These are phyloP conservation scores for Hemisphaericaspora subhashii DNA, from an alignment of 1,139 yeast genomes.

Conservation along the genomic window DNA sequence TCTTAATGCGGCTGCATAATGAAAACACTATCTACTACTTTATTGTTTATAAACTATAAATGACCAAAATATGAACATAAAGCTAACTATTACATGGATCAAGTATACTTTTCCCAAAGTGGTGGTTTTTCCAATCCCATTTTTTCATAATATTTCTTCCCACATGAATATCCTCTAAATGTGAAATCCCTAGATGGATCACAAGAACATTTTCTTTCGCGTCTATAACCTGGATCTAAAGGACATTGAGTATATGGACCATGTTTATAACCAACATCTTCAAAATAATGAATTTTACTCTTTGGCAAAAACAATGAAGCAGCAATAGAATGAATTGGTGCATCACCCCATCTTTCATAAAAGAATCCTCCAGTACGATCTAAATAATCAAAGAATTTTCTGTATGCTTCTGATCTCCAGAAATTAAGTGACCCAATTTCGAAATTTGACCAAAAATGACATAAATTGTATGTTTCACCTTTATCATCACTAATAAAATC, in stretches of 20 bases:
- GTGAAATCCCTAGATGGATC: slow-evolving; percentile 51
- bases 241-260: slow-evolving; percentile 65
- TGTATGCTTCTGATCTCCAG: slow-evolving; percentile 68
- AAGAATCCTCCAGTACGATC: slow-evolving; percentile 83
- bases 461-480: slow-evolving; percentile 67
- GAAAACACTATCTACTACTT: too few species aligned
- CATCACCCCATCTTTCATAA: slow-evolving; percentile 96
- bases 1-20: too few species aligned
- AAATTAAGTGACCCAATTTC: slow-evolving; percentile 77
- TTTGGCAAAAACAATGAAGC: slow-evolving; percentile 67
- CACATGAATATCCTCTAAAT: slow-evolving; percentile 56
- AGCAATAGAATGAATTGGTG: slow-evolving; percentile 84
- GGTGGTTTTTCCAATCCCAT: slow-evolving; percentile 44
- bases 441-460: slow-evolving; percentile 93
- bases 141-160: slow-evolving; percentile 48
- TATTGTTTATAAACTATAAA: too few species aligned
- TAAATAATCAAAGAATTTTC: slow-evolving; percentile 63
- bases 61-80: too few species aligned
- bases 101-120: slow-evolving; percentile 33
- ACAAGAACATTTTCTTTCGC: slow-evolving; percentile 50
- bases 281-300: slow-evolving; percentile 70
- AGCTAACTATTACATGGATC: background rate
- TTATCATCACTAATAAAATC: slow-evolving; percentile 56
- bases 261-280: slow-evolving; percentile 80
- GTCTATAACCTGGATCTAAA: slow-evolving; percentile 43